Base-by-base conservation (phyloP, 2,329 filamentous ascomycete genomes). In the Metarhizium humberi region DNA sequence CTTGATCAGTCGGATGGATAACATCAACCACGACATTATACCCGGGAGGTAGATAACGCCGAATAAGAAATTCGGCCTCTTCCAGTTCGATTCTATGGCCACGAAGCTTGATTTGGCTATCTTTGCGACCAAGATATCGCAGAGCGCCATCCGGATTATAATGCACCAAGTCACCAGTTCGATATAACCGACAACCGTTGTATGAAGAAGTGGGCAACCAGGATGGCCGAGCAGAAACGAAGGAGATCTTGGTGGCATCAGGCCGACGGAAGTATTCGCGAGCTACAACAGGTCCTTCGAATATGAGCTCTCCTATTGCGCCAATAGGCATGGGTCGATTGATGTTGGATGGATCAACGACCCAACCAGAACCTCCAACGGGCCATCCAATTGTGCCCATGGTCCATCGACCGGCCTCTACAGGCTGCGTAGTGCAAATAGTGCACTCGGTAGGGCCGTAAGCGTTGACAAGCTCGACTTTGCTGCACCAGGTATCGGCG, bases 271-370 rank as follows among this genome's bases (percentile, higher is more conserved):
- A 43, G 40, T 60, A 59, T 30, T 57, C 57, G 13, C 57, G 42
- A 6, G 54, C 25, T 8, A 60, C 25, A 1, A 54, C 55, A 8
- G 59, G 57, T 7, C 59, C 59, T 54, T 60, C 49, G 4, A 60
- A 52, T 6, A 60, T 49, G 6, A 60, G 43, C 29, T 60, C 57
- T 11, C 59, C 57, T 1, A 60, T 34, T n/a, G 30, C 40, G n/a
- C 57, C 57, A 11, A 53, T 55, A 7, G 59, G 59, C 2, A 50
- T 52, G 2, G 52, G 53, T 11, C 40, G 43, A 1, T 52, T 20
- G 8, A 46, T 49, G 38, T 58, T 51, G 6, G 45, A n/a, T 20
- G 45, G n/a, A n/a, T 55, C 51, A n/a, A 55, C 53, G 25, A 59
- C 54, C 53, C 55, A 59, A 18, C 49, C 49, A n/a, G 10, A 42